Conservation (phyloP, 2,329 filamentous ascomycete species). For the Zalaria obscura region DNA sequence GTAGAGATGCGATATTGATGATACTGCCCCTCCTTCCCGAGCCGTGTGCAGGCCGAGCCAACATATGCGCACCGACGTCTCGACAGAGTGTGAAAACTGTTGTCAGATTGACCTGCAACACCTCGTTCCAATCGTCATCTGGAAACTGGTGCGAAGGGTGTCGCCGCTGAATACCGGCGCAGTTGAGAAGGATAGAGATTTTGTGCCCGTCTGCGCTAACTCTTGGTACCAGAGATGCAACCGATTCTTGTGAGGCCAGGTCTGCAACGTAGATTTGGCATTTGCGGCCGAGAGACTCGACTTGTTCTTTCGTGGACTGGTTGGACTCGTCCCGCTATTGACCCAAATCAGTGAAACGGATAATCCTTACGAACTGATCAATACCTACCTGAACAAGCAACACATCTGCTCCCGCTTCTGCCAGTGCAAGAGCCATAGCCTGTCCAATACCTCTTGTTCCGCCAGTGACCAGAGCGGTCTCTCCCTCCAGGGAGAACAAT, state of each 20-base stretch:
- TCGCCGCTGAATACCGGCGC: conserved; percentile 71
- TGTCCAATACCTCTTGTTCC: conserved; percentile 37
- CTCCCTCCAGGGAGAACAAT: conserved; percentile 34
- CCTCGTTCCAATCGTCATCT: conserved; percentile 61
- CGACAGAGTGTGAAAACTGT: conserved; percentile 66
- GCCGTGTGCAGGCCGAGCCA: conserved; percentile 34
- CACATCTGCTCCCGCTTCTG: conserved; percentile 36
- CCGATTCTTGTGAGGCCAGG: conserved; percentile 45
- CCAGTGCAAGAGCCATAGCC: conserved; percentile 35
- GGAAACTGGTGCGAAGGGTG: conserved; percentile 66
- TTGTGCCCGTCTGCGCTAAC: conserved; percentile 47
- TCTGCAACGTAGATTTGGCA: conserved; percentile 56
- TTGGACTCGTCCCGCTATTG: conserved; percentile 41
- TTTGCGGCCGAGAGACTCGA: conserved; percentile 53
- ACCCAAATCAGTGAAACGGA: background rate
- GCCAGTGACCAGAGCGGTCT: conserved; percentile 35
- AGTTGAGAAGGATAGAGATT: conserved; percentile 71
- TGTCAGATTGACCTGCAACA: conserved; percentile 77
- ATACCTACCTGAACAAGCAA: conserved; percentile 31
- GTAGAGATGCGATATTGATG: conserved; percentile 72
- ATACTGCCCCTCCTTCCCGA: conserved; percentile 52
- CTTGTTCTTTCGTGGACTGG: conserved; percentile 42
- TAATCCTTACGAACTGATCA: too few relatives aligned
- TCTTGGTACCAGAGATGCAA: conserved; percentile 45
- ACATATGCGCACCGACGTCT: conserved; percentile 68